Evolutionary conservation across 148 eudicot species (phyloP), one percentile per base, ranked within the genome.

Genomic region (Vaccinium vitisidaea): DNA sequence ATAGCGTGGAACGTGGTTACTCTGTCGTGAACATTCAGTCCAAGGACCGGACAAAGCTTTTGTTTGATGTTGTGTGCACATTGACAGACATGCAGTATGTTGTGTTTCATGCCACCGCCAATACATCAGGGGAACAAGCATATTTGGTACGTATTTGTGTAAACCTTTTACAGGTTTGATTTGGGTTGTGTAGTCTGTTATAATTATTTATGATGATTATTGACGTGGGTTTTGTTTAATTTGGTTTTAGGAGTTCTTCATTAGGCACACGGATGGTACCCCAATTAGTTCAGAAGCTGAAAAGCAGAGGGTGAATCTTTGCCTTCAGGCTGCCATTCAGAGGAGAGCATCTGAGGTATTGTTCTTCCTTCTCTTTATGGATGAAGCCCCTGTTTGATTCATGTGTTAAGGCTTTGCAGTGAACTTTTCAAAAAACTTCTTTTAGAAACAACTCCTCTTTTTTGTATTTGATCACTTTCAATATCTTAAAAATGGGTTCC

Each of bases 231-330:
- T 23, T 81, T 43, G 69, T 59, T 50, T 36, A 55, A 52, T 82
- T 3, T 85, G 27, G 25, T 88, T 84, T 56, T 92, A 96, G 99
- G 99, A 96, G 86, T 96, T 96, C 88, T 94, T 92, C 84, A 93
- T 94, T 48, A 96, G 90, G 80, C 99, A 95, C 86, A 65, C 85
- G 74, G 98, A 96, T 85, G 98, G 97, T 65, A 92, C 93, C 56
- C 98, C 98, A 27, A 95, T 96, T 81, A 90, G 94, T 75, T 94
- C 95, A 6, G 98, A 94, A 77, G 95, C 99, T 0, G 99, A 96
- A 87, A 92, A 92, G 88, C 92, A 95, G 80, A 91, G 99, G 2
- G 95, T 96, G 81, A 90, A 94, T 84, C 93, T 92, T 13, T 96
- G 98, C 84, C 61, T 96, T 61, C 90, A 89, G 78, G 98, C 99